These are phyloP conservation scores for Syzygium jambos DNA, from an alignment of 345 rosid genomes.

Conservation along the genomic window DNA sequence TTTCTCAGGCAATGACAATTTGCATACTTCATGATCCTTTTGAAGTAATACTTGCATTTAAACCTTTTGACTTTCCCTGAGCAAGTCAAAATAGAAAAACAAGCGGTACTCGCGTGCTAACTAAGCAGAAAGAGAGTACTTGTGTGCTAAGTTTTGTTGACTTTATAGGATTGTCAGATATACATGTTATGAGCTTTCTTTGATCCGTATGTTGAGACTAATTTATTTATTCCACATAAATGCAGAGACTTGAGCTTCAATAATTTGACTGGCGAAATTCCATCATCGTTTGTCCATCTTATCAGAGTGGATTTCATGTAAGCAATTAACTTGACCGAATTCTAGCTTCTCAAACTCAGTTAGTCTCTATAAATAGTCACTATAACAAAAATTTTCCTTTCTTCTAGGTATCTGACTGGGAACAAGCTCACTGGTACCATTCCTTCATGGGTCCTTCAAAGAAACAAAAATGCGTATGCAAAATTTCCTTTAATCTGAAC, in stretches of 20 bases:
- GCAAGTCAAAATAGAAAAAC: neutral
- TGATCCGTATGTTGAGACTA: neutral
- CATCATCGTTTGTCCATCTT: constrained; percentile 34
- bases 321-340: constrained; percentile 9
- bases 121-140: too few species aligned
- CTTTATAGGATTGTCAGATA: neutral
- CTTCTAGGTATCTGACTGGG: constrained; percentile 57
- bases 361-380: neutral
- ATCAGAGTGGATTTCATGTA: constrained; percentile 66
- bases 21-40: neutral
- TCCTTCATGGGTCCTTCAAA: constrained; percentile 42
- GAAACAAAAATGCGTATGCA: constrained; percentile 65
- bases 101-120: neutral
- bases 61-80: neutral
- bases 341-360: neutral
- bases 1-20: neutral
- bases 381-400: neutral
- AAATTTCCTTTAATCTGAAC: neutral
- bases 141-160: neutral
- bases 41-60: neutral
- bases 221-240: neutral
- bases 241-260: constrained; percentile 88
- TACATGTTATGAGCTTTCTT: neutral
- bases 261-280: constrained; percentile 61
- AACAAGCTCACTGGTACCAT: constrained; percentile 62